Evolutionary conservation across 441 rosid species (phyloP), one percentile per base, ranked within the genome.

Genomic region (Daphne laureola): DNA sequence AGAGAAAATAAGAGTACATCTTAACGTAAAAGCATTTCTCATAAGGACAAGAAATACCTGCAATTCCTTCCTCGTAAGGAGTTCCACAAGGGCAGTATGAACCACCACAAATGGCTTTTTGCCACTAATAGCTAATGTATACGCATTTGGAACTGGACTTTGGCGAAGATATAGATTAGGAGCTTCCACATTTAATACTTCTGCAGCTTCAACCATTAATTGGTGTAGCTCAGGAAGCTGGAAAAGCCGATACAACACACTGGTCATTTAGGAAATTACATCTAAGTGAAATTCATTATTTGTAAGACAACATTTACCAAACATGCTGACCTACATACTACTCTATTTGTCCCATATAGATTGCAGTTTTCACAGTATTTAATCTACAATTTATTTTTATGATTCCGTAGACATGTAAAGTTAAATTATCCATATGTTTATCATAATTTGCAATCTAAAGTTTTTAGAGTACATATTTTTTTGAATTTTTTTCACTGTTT

Each of bases 151-250:
- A 38, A 84, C 78, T 18, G 96, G 94, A 63, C 92, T 92, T 72
- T 92, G 98, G 26, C 96, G 86, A 2, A 92, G 80, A 66, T 92
- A 92, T 12, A 92, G 87, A 75, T 86, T 92, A 18, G 98, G 96
- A 59, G 96, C 68, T 61, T 86, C 94, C 51, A 78, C 76, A 73
- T 84, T 84, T 72, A 89, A 58, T 63, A 92, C 81, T 26, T 63
- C 76, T 4, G 96, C 84, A 46, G 96, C 96, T 76, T 89, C 94
- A 6, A 73, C 71, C 92, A 92, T 81, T 68, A 92, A 72, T 44
- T 67, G 74, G 61, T 89, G 92, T 67, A 92, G 94, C 72, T 86
- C 98, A 44, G 85, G 64, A 60, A 92, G 88, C 98, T 92, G 84
- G 49, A 14, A 57, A 61, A 65, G 25, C 46, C 52, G 55, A 6